Base-by-base conservation (phyloP, 495 filamentous ascomycete species). In the Tuber umbilicatum region DNA sequence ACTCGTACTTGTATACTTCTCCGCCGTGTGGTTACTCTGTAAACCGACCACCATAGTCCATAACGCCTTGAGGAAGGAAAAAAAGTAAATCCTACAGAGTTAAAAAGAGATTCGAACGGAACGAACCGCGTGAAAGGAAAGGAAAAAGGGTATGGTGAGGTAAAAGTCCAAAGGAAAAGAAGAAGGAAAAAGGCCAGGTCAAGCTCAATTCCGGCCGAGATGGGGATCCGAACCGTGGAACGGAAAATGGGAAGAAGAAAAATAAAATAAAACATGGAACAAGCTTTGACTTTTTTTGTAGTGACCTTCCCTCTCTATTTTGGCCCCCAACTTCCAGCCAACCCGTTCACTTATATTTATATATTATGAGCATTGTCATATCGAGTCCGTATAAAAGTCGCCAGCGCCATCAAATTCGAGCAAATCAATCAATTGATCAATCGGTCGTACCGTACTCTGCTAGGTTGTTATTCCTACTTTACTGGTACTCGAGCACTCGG, bases 161-260 rank as follows among this genome's bases (percentile, higher is more conserved):
- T n/a, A n/a, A n/a, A n/a, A n/a, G n/a, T n/a, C n/a, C n/a, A n/a
- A n/a, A n/a, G n/a, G n/a, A n/a, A n/a, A n/a, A n/a, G n/a, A n/a
- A n/a, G n/a, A n/a, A n/a, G n/a, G n/a, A n/a, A n/a, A n/a, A n/a
- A n/a, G n/a, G n/a, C n/a, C n/a, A n/a, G n/a, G n/a, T n/a, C 27
- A 64, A 6, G 27, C 7, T 64, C 55, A 31, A 64, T 31, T 27
- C n/a, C n/a, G 12, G 2, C 6, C 0, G 23, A 27, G n/a, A 27
- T n/a, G 55, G 55, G 14, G 55, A 76, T 73, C 77, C 69, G 77
- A 79, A 79, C 77, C 77, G 77, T 79, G 75, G 77, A 74, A 78
- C 71, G 73, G 75, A 64, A 31, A 10, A 14, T 27, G 55, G 45
- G 0, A 47, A 64, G 31, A 31, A 64, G 17, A 14, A 31, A 31